Conservation (phyloP, 2,329 filamentous ascomycete species). For the Colletotrichum trifolii region DNA sequence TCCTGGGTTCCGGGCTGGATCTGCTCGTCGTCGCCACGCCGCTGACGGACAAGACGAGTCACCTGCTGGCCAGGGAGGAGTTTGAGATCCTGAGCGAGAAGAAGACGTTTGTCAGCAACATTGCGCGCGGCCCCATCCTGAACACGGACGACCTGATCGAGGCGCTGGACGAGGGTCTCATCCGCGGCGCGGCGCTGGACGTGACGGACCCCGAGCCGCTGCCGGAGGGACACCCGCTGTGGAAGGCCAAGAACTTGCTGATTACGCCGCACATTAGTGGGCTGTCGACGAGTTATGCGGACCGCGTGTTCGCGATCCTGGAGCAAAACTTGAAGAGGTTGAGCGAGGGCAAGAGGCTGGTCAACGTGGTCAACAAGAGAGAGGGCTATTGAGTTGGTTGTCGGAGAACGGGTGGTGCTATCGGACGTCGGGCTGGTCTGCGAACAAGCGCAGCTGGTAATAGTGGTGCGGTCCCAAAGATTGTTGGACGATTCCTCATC, state of each 20-base stretch:
- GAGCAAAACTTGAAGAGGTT: slow-evolving; percentile 53
- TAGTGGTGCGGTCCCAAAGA: too few species aligned
- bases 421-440: too few species aligned
- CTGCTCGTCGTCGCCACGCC: slow-evolving; percentile 64
- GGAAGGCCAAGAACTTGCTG: slow-evolving; percentile 75
- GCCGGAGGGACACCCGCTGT: slow-evolving; percentile 74
- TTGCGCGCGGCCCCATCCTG: slow-evolving; percentile 69
- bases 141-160: slow-evolving; percentile 67
- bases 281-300: slow-evolving; percentile 51
- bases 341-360: slow-evolving; percentile 49
- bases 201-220: slow-evolving; percentile 85
- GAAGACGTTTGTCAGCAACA: slow-evolving; percentile 75
- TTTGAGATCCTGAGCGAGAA: slow-evolving; percentile 57
- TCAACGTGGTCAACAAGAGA: slow-evolving; percentile 53
- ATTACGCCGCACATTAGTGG: slow-evolving; percentile 67
- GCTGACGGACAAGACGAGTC: slow-evolving; percentile 58
- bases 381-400: slow-evolving; percentile 28
- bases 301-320: slow-evolving; percentile 55
- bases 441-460: too few species aligned
- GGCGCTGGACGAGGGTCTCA: slow-evolving; percentile 70
- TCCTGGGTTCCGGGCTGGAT: slow-evolving; percentile 62
- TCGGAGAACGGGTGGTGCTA: neutral
- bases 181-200: slow-evolving; percentile 77
- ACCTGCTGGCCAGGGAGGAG: slow-evolving; percentile 63
- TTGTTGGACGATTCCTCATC: too few species aligned